A percentile compares a stretch with the other conserved stretches of the same genome.
phyloP scores from a whole-genome alignment of 2,329 filamentous ascomycete species.

The Chrysoporthe cubensis region DNA sequence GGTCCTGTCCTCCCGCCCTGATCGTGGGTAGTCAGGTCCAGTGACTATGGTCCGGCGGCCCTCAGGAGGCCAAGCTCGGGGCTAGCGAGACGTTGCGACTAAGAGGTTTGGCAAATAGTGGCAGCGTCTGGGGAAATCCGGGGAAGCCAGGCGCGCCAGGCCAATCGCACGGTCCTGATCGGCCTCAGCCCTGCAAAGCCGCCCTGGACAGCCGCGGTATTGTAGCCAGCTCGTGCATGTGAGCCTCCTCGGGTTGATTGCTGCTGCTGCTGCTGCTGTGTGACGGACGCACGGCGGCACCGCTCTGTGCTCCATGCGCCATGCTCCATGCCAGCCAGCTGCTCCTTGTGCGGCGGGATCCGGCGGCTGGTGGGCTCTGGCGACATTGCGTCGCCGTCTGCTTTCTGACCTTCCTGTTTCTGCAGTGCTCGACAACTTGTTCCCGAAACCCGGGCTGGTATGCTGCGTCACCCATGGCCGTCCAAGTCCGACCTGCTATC shows the following conservation, averaged over 20 bases:
- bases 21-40: conserved; percentile 3
- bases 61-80: not conserved
- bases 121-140: not conserved
- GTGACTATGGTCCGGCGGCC: not conserved
- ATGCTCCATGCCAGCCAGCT: not conserved
- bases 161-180: not conserved
- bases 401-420: conserved; percentile 4
- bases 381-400: not conserved
- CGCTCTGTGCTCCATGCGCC: too few relatives aligned
- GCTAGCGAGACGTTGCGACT: not conserved
- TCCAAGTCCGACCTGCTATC: not conserved
- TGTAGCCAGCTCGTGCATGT: not conserved
- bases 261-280: not conserved
- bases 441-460: conserved; percentile 8
- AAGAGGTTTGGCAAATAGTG: not conserved
- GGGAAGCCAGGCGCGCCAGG: not conserved
- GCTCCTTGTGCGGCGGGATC: not conserved
- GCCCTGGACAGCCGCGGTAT: conserved; percentile 7
- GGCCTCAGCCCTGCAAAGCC: not conserved
- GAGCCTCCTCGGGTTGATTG: not conserved
- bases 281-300: too few relatives aligned
- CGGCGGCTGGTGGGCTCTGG: not conserved
- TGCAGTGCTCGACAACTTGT: not conserved
- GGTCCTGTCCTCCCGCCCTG: not conserved
- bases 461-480: not conserved